Evolutionary conservation across 768 basidiomycete species (phyloP), one percentile per base, ranked within the genome.

Genomic region (Termitomyces sp.): DNA sequence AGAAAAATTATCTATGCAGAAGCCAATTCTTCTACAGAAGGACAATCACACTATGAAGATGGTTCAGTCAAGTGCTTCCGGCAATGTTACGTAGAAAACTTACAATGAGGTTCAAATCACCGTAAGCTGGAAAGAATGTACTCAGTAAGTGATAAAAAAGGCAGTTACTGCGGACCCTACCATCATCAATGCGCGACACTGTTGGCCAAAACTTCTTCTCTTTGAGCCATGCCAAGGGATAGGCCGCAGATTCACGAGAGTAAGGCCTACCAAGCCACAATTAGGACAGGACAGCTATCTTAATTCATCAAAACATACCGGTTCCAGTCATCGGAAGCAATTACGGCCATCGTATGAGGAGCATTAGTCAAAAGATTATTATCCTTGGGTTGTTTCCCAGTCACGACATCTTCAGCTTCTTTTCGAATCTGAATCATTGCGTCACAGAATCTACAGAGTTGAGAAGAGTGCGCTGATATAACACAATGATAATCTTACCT

Each of bases 171-270:
- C 16, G 9, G 3, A 29, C 72, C 87, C 67, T 69, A 95, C 93
- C 90, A 76, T 98, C 96, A 66, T 98, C 95, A 51, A 99, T 83
- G 46, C 96, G 81, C 5, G 91, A 88, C 42, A 95, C 90, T 5
- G 90, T 82, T 0, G 97, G 96, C 97, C 97, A 99, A 76, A 98
- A 96, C 74, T 99, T 99, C 77, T 83, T 89, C 72, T 90, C 87
- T 49, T 77, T 77, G 31, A 99, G 78, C 78, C 85, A 90, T 12
- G 88, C 80, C 59, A 93, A 70, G 23, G 97, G 95, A 71, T 92
- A 98, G 8, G 84, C 95, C n/a, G 97, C 96, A 59, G 85, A 80
- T 62, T 92, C 83, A 35, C 95, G 89, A 45, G 92, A 84, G 70
- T 98, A 98, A 14, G 95, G 94, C 32, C 92, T 93, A 21, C 27